phyloP scores from a whole-genome alignment of 805 yeast species.

The Saturnispora quitensis region DNA sequence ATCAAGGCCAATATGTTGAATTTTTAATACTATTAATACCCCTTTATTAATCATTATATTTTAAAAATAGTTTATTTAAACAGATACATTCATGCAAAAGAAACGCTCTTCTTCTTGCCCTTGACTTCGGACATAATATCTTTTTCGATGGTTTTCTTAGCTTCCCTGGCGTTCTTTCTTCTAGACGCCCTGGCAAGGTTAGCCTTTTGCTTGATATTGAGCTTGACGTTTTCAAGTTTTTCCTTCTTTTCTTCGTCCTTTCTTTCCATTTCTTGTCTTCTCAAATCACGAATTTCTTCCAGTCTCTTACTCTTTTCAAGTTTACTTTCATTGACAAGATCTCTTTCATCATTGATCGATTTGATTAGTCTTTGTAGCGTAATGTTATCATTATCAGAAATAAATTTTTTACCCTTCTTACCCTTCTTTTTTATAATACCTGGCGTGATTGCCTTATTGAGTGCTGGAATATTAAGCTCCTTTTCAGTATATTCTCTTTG shows the following conservation, averaged over 20 bases:
- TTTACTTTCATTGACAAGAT: constrained; percentile 74
- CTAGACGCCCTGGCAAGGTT: constrained; percentile 59
- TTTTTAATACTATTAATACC: neutral
- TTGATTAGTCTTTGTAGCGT: constrained; percentile 62
- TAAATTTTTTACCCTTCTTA: constrained; percentile 78
- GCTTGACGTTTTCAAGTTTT: constrained; percentile 67
- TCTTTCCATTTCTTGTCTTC: constrained; percentile 78
- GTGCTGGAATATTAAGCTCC: constrained; percentile 67
- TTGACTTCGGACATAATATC: constrained; percentile 18
- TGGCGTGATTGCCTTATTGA: constrained; percentile 78
- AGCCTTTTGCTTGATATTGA: constrained; percentile 66
- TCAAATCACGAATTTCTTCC: constrained; percentile 82
- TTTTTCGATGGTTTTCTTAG: constrained; percentile 20
- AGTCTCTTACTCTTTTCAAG: constrained; percentile 82
- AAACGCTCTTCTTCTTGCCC: constrained; percentile 36
- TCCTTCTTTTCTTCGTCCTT: constrained; percentile 63
- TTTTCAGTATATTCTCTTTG: constrained; percentile 60
- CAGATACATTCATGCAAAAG: constrained; percentile 33
- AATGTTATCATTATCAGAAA: constrained; percentile 57
- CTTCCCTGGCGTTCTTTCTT: constrained; percentile 42
- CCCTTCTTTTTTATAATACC: constrained; percentile 65
- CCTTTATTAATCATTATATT: neutral
- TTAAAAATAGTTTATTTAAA: neutral
- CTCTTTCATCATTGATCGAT: constrained; percentile 74
- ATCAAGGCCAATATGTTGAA: neutral